phyloP scores from a whole-genome alignment of 176 grass and related monocot genomes.

The Hyparrhenia diplandra region DNA sequence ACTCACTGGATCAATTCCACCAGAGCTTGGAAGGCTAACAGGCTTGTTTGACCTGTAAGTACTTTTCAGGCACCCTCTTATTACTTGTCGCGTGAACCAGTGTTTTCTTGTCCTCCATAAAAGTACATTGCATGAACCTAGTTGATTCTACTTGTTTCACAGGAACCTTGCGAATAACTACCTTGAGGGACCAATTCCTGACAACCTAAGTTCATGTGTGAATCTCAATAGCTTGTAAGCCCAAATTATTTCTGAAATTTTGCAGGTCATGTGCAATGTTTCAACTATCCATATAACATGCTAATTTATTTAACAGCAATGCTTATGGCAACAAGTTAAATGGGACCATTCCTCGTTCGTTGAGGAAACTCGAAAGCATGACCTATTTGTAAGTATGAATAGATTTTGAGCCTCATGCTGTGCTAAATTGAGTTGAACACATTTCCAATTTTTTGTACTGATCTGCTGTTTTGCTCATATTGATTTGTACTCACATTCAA shows the following conservation, averaged over 20 bases:
- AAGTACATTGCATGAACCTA: background rate
- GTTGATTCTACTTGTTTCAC: background rate
- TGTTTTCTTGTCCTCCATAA: background rate
- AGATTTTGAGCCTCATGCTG: background rate
- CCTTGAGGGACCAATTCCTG: slow-evolving; percentile 83
- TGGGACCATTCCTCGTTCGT: slow-evolving; percentile 81
- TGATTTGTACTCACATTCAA: background rate
- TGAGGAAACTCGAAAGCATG: slow-evolving; percentile 94
- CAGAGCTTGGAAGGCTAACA: slow-evolving; percentile 85
- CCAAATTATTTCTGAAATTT: background rate
- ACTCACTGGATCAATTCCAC: slow-evolving; percentile 74
- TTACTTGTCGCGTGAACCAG: background rate
- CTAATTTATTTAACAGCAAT: slow-evolving; percentile 52
- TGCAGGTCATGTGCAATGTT: background rate
- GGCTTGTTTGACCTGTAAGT: slow-evolving; percentile 94
- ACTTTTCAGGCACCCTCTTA: background rate
- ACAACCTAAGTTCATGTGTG: slow-evolving; percentile 89
- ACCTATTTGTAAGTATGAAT: slow-evolving; percentile 74
- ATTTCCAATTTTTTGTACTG: background rate
- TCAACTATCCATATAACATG: background rate
- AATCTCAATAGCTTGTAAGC: slow-evolving; percentile 99
- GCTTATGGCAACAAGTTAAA: slow-evolving; percentile 81
- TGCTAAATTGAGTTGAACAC: background rate
- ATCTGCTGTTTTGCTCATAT: background rate
- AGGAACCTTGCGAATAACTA: slow-evolving; percentile 93